Evolutionary conservation across 768 basidiomycete genomes (phyloP).

Genomic region (Trichaptum fuscoviolaceum): DNA sequence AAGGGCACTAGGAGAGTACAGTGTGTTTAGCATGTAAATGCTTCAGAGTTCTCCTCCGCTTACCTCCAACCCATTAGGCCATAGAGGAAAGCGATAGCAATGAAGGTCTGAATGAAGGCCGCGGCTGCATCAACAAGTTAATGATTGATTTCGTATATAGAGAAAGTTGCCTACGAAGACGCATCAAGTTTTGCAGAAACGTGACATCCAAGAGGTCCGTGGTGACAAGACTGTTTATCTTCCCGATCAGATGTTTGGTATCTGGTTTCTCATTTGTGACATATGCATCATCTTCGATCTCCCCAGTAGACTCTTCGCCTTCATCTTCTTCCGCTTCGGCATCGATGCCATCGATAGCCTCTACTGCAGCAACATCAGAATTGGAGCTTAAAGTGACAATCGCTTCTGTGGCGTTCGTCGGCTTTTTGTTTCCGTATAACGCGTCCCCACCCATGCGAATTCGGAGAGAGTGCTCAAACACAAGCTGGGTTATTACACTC

Average conservation of each 20-base stretch:
- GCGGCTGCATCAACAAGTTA: not conserved
- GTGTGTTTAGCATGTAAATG: not conserved
- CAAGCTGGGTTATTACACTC: constrained; percentile 30
- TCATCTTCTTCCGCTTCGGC: constrained; percentile 3
- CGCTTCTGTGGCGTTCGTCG: not conserved
- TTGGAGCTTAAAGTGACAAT: not conserved
- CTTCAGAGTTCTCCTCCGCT: constrained; percentile 5
- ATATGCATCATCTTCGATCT: not conserved
- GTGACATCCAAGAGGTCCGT: constrained; percentile 39
- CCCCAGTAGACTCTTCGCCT: not conserved
- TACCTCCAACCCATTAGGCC: constrained; percentile 46
- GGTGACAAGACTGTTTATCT: constrained; percentile 72
- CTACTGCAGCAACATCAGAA: not conserved
- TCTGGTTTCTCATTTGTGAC: not conserved
- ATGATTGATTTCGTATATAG: not conserved
- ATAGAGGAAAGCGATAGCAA: constrained; percentile 41
- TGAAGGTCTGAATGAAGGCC: constrained; percentile 26
- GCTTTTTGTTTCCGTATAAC: not conserved
- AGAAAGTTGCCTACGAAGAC: not conserved
- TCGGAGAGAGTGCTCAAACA: constrained; percentile 37
- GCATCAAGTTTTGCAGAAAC: not conserved
- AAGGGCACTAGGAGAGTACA: constrained; percentile 38
- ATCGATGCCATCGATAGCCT: constrained; percentile 3
- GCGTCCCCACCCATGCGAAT: constrained; percentile 25
- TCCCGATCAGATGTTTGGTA: constrained; percentile 38